phyloP scores from a whole-genome alignment of 768 basidiomycete genomes.

The Hygrophorus pudorinus region DNA sequence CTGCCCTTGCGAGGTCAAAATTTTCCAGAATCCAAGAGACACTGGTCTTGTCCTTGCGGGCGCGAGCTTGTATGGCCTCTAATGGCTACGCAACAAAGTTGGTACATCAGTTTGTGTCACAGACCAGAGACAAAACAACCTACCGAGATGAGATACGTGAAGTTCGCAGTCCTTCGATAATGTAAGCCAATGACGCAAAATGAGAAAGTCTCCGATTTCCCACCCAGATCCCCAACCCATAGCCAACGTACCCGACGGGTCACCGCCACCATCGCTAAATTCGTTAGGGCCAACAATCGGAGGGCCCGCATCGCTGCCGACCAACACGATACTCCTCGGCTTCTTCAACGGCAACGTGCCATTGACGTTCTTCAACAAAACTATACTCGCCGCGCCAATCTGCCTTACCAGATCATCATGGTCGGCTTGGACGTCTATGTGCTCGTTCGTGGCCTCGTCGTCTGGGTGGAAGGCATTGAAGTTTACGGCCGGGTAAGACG shows the following conservation, averaged over 20 bases:
- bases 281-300: constrained; percentile 60
- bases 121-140: constrained; percentile 13
- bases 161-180: constrained; percentile 45
- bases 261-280: constrained; percentile 51
- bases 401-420: constrained; percentile 60
- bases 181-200: neutral
- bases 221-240: constrained; percentile 90
- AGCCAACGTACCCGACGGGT: constrained; percentile 53
- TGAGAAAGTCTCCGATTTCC: constrained; percentile 1
- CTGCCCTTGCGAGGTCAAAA: constrained; percentile 47
- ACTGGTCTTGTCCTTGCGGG: constrained; percentile 53
- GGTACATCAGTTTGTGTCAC: neutral
- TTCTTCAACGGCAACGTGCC: constrained; percentile 47
- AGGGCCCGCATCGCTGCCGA: constrained; percentile 60
- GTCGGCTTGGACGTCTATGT: constrained; percentile 59
- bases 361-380: constrained; percentile 64
- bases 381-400: constrained; percentile 64
- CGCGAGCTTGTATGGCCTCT: constrained; percentile 70
- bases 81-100: constrained; percentile 45
- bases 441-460: constrained; percentile 44
- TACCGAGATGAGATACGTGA: constrained; percentile 72
- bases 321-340: constrained; percentile 47
- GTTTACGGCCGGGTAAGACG: constrained; percentile 53
- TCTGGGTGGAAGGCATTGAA: constrained; percentile 57
- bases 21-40: constrained; percentile 65